phyloP scores from a whole-genome alignment of 306 rosid species.

The Betula pendula region DNA sequence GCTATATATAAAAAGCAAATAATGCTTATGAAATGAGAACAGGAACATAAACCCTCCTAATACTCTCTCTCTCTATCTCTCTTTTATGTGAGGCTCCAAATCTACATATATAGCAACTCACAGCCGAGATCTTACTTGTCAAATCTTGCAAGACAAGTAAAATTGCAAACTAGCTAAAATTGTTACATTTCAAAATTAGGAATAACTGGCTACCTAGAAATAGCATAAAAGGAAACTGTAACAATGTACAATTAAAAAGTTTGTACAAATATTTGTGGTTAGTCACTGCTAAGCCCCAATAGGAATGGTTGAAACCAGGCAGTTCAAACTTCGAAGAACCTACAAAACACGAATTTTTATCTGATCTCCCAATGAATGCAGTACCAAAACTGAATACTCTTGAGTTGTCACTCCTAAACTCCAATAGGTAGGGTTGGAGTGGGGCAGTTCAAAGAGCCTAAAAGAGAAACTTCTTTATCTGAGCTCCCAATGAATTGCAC shows the following conservation, averaged over 20 bases:
- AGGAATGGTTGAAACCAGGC: background rate
- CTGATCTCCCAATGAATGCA: background rate
- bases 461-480: background rate
- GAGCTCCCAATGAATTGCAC: background rate
- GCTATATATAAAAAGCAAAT: background rate
- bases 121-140: background rate
- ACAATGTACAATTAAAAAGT: background rate
- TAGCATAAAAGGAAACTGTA: background rate
- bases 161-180: too few relatives aligned
- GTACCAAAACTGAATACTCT: too few relatives aligned
- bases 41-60: background rate
- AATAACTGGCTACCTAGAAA: too few relatives aligned
- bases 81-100: background rate
- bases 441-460: background rate
- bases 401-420: background rate
- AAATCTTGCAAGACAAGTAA: too few relatives aligned
- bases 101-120: background rate
- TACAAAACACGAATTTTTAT: background rate
- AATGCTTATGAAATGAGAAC: background rate
- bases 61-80: background rate
- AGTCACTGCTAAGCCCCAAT: background rate
- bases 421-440: background rate
- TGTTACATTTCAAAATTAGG: background rate
- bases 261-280: background rate
- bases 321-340: too few relatives aligned